Percentiles rank a stretch among this genome's conserved stretches.
phyloP scores from a whole-genome alignment of 306 rosid genomes.

The Cicer yamashitae region DNA sequence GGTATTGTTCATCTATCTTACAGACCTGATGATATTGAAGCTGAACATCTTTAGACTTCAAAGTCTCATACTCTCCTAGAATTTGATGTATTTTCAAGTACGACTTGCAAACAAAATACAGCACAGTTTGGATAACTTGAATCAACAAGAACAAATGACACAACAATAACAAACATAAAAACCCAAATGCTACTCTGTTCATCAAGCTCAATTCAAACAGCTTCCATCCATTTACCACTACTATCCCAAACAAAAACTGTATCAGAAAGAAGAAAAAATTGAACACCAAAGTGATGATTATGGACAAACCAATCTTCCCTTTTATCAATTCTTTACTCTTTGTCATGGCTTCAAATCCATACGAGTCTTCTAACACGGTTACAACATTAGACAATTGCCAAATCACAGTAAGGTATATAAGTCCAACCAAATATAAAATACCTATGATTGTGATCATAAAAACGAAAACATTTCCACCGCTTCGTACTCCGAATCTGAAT shows the following conservation, averaged over 20 bases:
- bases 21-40: slow-evolving; percentile 3
- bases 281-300: slow-evolving; percentile 28
- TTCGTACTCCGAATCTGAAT: no score
- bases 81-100: slow-evolving; percentile 47
- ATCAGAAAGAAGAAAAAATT: neutral
- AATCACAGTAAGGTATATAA: slow-evolving; percentile 51
- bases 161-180: slow-evolving; percentile 45
- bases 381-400: slow-evolving; percentile 72
- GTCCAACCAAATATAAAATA: slow-evolving; percentile 48
- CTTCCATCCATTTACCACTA: slow-evolving; percentile 49
- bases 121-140: slow-evolving; percentile 59
- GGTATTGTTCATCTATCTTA: no score
- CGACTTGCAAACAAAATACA: slow-evolving; percentile 84
- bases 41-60: slow-evolving; percentile 63
- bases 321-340: slow-evolving; percentile 59
- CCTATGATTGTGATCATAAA: neutral
- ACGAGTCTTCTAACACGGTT: slow-evolving; percentile 61
- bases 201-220: neutral
- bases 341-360: slow-evolving; percentile 61
- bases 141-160: slow-evolving; percentile 44
- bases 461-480: neutral
- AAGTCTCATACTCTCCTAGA: slow-evolving; percentile 53
- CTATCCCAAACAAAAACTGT: slow-evolving; percentile 31
- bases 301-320: slow-evolving; percentile 61
- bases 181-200: slow-evolving; percentile 37